Evolutionary conservation across 495 filamentous ascomycete species (phyloP), one percentile per base, ranked within the genome.

Genomic region (Neurospora intermedia): DNA sequence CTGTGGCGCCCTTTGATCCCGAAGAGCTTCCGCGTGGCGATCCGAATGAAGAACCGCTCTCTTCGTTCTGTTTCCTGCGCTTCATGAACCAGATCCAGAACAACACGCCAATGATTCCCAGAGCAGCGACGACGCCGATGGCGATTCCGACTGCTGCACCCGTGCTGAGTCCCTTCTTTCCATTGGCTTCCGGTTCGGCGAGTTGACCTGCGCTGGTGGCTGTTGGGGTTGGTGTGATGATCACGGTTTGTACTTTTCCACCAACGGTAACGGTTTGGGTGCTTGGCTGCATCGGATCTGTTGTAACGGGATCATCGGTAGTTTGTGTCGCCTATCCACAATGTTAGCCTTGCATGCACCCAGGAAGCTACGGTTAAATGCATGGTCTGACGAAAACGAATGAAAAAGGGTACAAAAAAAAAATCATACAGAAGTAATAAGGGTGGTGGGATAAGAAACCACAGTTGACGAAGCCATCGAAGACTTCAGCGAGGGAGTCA

Each of bases 91-190:
- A 81, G 18, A 85, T 70, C 70, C 76, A 85, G 42, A 84, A 69
- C 20, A 80, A 75, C 5, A 74, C 76, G 2, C 71, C 77, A 35
- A 73, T 71, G 3, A 80, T 70, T 16, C 76, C 73, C 16, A 85
- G 39, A 31, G 71, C 80, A 18, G 75, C 81, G 45, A 84, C 42
- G 31, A 85, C 79, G 66, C 84, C 85, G 5, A 86, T 73, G 27
- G 77, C 84, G 6, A 86, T 82, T 20, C 85, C 85, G 27, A 77
- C 85, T 13, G 79, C 78, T 6, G 80, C 78, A 10, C 81, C 85
- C 0, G 77, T 75, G 35, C 75, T 74, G 45, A 76, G 73, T 13
- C 75, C 27, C 54, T 66, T 66, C 54, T 66, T 66, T 35, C 13
- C 27, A 38, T 66, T 66, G 27, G 54, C 10, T 66, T 66, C 72